Conservation (phyloP, 371 early-diverging fungal genomes). For the Batkoa obscura region DNA sequence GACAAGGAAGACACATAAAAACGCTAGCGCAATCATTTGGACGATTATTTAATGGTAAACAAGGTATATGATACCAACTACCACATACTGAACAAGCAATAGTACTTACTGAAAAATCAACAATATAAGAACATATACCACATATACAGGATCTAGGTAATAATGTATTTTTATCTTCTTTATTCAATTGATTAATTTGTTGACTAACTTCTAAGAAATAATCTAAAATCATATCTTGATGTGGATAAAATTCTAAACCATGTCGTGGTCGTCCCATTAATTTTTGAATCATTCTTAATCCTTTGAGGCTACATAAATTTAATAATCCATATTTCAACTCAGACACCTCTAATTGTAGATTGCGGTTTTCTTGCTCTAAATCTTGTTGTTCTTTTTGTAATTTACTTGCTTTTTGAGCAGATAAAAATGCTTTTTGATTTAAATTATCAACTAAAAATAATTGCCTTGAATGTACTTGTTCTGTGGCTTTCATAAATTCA, state of each 20-base stretch:
- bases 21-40: not conserved
- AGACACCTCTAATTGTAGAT: constrained; percentile 1
- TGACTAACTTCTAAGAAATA: constrained; percentile 5
- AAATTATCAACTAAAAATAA: no score
- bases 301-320: constrained; percentile 1
- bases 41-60: not conserved
- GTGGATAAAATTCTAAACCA: constrained; percentile 6
- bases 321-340: constrained; percentile 5
- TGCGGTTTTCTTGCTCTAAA: constrained; percentile 3
- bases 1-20: constrained; percentile 1
- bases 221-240: not conserved
- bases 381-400: constrained; percentile 1
- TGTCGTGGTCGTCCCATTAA: constrained; percentile 4
- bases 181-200: not conserved
- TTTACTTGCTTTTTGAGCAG: no score
- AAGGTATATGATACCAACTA: constrained; percentile 5
- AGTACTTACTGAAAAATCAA: not conserved
- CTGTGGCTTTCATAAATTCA: not conserved
- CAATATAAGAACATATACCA: not conserved
- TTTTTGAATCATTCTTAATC: constrained; percentile 4
- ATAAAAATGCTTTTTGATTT: no score
- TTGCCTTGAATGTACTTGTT: no score
- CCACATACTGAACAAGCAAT: constrained; percentile 1
- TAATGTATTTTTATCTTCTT: not conserved
- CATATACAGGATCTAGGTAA: constrained; percentile 6